Evolutionary conservation across 2,329 filamentous ascomycete genomes (phyloP), one percentile per base, ranked within the genome.

Genomic region (Teratosphaeria zuluensis): DNA sequence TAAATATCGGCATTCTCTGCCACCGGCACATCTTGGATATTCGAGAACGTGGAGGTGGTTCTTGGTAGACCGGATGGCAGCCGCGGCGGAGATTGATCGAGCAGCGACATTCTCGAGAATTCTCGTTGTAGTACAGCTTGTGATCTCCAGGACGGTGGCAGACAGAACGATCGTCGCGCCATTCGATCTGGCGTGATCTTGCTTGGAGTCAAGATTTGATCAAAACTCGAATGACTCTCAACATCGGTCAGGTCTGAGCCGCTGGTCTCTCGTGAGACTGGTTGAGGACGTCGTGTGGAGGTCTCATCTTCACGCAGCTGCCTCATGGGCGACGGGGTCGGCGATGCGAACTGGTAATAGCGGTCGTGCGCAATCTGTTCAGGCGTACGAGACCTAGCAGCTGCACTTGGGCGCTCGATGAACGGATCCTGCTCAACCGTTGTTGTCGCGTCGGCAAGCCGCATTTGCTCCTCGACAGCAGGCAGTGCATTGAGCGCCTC

Each of bases 171-270:
- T 31, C 11, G 14, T 31, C 28, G 28, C 14, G 11, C 59, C 6
- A 52, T 9, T 35, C 59, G 62, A 5, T 58, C 60, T 31, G 57
- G 19, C 9, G 62, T 51, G 35, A 62, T 28, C 24, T 63, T 60
- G 19, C 59, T 61, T 3, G 68, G 68, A n/a, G 67, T 69, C 55
- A 64, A 58, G 38, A 69, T 62, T 30, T 68, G 61, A 32, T 65
- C 62, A 57, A 68, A 69, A 62, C 64, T 67, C n/a, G 64, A 58
- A 35, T 69, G 62, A 57, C 66, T 68, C n/a, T 68, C 67, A 9
- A 65, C 56, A 54, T 69, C 67, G 9, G 63, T 63, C 4, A 58
- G 19, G 16, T 66, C 66, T 2, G 61, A 65, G 14, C 48, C 48
- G 16, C 53, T 56, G 3, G 56, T 35, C 12, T 54, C 59, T 21